Percentiles rank a stretch among this genome's conserved stretches.
Conservation (phyloP, 805 yeast genomes). For the Grigorovia jiainica region DNA sequence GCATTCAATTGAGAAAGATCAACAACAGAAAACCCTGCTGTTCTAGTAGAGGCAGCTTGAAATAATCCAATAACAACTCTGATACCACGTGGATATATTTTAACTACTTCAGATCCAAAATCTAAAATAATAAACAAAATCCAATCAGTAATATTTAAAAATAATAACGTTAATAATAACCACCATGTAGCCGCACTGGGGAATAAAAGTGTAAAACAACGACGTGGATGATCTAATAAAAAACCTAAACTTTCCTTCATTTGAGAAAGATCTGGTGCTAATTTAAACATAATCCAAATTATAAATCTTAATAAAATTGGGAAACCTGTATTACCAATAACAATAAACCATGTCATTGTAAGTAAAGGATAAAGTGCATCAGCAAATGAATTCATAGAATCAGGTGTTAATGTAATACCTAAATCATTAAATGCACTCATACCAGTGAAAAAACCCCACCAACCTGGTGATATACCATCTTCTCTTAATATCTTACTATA, state of each 20-base stretch:
- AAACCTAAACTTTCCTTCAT: conserved; percentile 72
- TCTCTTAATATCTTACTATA: conserved; percentile 38
- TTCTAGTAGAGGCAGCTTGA: conserved; percentile 88
- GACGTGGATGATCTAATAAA: conserved; percentile 87
- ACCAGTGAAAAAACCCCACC: conserved; percentile 92
- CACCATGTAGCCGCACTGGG: conserved; percentile 96
- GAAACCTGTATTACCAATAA: conserved; percentile 91
- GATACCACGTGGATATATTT: conserved; percentile 52
- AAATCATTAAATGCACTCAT: conserved; percentile 76
- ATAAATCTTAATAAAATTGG: conserved; percentile 74
- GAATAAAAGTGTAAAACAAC: conserved; percentile 87
- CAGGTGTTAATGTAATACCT: conserved; percentile 73
- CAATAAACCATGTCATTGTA: conserved; percentile 57
- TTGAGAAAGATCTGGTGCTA: conserved; percentile 56
- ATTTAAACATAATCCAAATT: conserved; percentile 68
- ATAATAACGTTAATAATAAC: conserved; percentile 66
- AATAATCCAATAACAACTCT: conserved; percentile 74
- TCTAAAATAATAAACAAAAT: conserved; percentile 75
- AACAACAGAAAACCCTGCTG: conserved; percentile 81
- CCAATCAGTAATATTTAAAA: conserved; percentile 68
- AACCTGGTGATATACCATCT: conserved; percentile 61
- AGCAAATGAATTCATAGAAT: conserved; percentile 65
- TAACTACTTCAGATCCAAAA: conserved; percentile 42
- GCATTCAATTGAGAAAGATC: conserved; percentile 68
- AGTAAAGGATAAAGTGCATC: conserved; percentile 57